Evolutionary conservation across 306 rosid species (phyloP), one percentile per base, ranked within the genome.

Genomic region (Arachis stenosperma): DNA sequence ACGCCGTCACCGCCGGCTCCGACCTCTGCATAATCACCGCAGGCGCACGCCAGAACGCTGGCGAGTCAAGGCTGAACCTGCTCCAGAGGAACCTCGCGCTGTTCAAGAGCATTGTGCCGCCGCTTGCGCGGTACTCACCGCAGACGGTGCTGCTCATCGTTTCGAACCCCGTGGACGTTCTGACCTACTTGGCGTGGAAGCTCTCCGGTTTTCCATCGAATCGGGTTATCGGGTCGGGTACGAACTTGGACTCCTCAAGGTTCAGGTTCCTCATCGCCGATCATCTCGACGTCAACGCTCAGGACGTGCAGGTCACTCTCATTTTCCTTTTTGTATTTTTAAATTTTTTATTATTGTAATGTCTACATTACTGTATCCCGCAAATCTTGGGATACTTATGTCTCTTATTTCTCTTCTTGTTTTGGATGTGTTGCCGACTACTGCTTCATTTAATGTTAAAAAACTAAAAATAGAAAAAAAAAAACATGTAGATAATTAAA

Each of bases 261-360:
- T 90, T 93, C 43, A 72, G 94, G 14, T 93, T 90, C 67, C 97
- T 89, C 58, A 90, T 93, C 1, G 98, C 98, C 0, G 94, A 93
- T 75, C 97, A 93, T 73, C 97, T 93, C 5, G 88, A 93, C 63
- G 98, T 86, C 55, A 93, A 87, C 11, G 97, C 98, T 63, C 98
- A 93, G 84, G 98, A 93, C 51, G 98, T 89, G 3, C 97, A 90
- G 87, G 98, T 92, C n/a, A 72, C 6, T 40, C 5, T 65, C 70
- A 44, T 14, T 14, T 74, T 8, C 58, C 27, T 11, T 46, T 48
- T 48, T 48, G 0, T 47, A 9, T 48, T 11, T 48, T 48, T 10
- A 12, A 11, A 12, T 48, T 48, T 10, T 33, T 33, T 33, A 33
- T 2, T 33, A 33, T 33, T 33, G 4, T 33, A 33, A 33, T 22